Base-by-base conservation (phyloP, 73 alveolate species). In the Breviolum minutum region DNA sequence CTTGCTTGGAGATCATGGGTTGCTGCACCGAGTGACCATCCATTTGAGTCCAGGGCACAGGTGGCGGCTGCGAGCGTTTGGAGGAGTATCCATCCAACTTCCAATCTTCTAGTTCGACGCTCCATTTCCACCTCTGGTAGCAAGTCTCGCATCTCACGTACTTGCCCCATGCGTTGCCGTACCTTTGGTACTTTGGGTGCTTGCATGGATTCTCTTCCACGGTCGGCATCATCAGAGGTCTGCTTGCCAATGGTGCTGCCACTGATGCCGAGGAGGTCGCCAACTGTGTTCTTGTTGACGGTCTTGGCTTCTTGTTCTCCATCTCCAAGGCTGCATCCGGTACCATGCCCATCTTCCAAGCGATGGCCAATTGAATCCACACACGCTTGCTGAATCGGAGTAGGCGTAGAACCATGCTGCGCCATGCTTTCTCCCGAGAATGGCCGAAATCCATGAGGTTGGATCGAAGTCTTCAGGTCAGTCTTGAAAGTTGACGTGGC, bases 51-150 rank as follows among this genome's bases (percentile, higher is more conserved):
- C 61, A 80, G 30, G 89, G 27, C 6, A 68, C 32, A 27, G 64
- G 89, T 48, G 30, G 89, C 19, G 89, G 68, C 70, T 19, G 69
- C 27, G 89, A 80, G 10, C 32, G 27, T 40, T 80, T 80, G 89
- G 89, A 80, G 85, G 63, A 76, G 62, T 16, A 76, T 9, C 85
- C 85, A 76, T 76, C 63, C 85, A 76, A 76, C 20, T 76, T 76
- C 85, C 85, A 76, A 7, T 61, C 85, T 24, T n/a, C 62, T 27
- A 24, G 63, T 17, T 7, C 85, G 0, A 3, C 54, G 54, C 3
- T 40, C 85, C 85, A 76, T 27, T 61, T 17, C 85, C 85, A 27
- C 22, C 85, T 54, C 11, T 54, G 63, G 63, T 10, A 61, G 62
- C 85, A 76, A 12, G 63, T 17, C 7, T 27, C 63, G 85, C 85